Conservation (phyloP, 192 early-diverging fungal species). For the Mortierella antarctica region DNA sequence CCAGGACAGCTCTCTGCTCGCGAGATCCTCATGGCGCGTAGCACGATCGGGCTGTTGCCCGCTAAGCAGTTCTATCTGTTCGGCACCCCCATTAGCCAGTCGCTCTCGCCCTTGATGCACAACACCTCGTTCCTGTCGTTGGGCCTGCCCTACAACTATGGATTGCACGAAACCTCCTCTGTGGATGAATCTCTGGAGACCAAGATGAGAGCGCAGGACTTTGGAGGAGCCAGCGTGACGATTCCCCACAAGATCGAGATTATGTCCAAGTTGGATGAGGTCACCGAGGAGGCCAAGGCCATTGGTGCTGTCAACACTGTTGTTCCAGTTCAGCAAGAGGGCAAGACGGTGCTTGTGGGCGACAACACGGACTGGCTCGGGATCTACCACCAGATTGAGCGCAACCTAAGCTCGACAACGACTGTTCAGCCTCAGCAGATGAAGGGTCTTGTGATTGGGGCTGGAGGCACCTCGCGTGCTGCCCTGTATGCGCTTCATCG, state of each 20-base stretch:
- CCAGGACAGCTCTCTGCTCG: constrained; percentile 91
- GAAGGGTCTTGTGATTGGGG: constrained; percentile 90
- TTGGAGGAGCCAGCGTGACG: constrained; percentile 96
- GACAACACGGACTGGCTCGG: constrained; percentile 99
- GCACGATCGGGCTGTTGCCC: constrained; percentile 72
- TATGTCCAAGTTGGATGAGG: constrained; percentile 75
- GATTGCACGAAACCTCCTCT: constrained; percentile 74
- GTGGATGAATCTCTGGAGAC: constrained; percentile 68
- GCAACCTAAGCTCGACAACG: constrained; percentile 42
- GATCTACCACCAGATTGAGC: constrained; percentile 75
- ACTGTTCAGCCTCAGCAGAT: constrained; percentile 23
- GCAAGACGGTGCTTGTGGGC: constrained; percentile 67
- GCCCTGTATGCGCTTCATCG: constrained; percentile 86
- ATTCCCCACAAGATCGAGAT: constrained; percentile 94
- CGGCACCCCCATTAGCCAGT: constrained; percentile 91
- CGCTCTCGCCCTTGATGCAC: constrained; percentile 92
- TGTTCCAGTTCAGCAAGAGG: constrained; percentile 51
- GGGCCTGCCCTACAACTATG: constrained; percentile 88
- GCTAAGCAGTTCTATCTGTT: constrained; percentile 84
- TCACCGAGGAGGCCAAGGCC: constrained; percentile 79
- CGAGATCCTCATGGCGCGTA: constrained; percentile 81
- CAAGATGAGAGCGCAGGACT: constrained; percentile 63
- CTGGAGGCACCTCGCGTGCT: constrained; percentile 94
- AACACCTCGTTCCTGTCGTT: constrained; percentile 89
- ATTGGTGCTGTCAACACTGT: constrained; percentile 99